Evolutionary conservation across 2,329 filamentous ascomycete genomes (phyloP).

Genomic region (Colletotrichum sp.): DNA sequence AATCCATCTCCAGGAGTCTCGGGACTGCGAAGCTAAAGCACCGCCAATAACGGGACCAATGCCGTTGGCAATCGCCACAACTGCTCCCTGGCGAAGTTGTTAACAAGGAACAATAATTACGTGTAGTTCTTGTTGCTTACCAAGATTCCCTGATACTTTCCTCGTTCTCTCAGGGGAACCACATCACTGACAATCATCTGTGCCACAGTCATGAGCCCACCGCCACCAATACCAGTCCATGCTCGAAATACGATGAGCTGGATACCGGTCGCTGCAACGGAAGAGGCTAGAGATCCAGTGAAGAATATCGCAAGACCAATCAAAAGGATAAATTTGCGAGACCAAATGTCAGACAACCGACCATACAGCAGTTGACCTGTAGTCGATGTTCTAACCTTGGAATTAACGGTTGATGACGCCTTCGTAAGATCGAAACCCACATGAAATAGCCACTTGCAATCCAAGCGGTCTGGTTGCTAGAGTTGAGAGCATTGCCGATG

Average conservation of each 20-base stretch:
- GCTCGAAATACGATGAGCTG: constrained; percentile 47
- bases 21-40: constrained; percentile 48
- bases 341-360: constrained; percentile 51
- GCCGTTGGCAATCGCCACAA: constrained; percentile 58
- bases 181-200: constrained; percentile 56
- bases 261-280: constrained; percentile 41
- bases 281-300: constrained; percentile 46
- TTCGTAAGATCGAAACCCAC: constrained; percentile 32
- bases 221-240: constrained; percentile 47
- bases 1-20: constrained; percentile 57
- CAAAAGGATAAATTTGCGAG: constrained; percentile 44
- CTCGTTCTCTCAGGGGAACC: constrained; percentile 50
- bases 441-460: constrained; percentile 62
- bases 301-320: constrained; percentile 46
- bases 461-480: constrained; percentile 57
- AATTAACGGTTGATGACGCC: background rate
- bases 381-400: constrained; percentile 41
- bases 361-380: constrained; percentile 52
- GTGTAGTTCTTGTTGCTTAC: constrained; percentile 27
- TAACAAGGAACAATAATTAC: background rate
- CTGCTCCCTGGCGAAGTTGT: constrained; percentile 39
- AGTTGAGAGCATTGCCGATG: constrained; percentile 54
- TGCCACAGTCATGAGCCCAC: constrained; percentile 45
- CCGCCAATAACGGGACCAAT: constrained; percentile 61
- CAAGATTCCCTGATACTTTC: constrained; percentile 44